phyloP scores from a whole-genome alignment of 345 rosid genomes.

The Luvunga scandens region DNA sequence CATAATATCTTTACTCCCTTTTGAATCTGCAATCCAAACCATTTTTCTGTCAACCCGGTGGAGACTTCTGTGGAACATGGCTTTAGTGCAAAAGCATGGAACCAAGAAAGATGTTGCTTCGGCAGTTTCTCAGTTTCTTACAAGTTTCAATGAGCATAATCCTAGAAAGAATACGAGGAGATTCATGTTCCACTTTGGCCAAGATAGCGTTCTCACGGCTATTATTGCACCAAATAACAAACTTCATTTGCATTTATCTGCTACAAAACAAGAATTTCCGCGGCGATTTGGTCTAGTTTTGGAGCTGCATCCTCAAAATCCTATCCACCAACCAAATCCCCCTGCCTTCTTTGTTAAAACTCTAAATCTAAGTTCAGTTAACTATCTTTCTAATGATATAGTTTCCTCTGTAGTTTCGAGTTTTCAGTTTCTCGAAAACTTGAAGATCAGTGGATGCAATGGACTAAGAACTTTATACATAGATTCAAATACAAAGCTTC shows the following conservation, averaged over 20 bases:
- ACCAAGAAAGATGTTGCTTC: conserved; percentile 31
- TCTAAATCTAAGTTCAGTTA: conserved; percentile 40
- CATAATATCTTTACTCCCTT: conserved; percentile 53
- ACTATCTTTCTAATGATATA: conserved; percentile 35
- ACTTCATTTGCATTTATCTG: conserved; percentile 41
- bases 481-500: conserved; percentile 45
- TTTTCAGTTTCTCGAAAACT: conserved; percentile 43
- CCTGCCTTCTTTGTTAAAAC: conserved; percentile 42
- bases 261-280: conserved; percentile 20
- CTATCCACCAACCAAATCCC: conserved; percentile 19
- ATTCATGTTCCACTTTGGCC: conserved; percentile 39
- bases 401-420: conserved; percentile 45
- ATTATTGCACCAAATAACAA: conserved; percentile 43
- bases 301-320: conserved; percentile 24
- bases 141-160: conserved; percentile 41
- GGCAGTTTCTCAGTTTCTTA: conserved; percentile 38
- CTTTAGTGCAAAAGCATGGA: conserved; percentile 39
- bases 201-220: conserved; percentile 32
- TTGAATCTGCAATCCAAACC: conserved; percentile 55
- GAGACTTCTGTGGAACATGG: conserved; percentile 46
- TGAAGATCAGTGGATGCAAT: conserved; percentile 42
- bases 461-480: conserved; percentile 41
- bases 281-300: conserved; percentile 34
- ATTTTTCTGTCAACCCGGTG: conserved; percentile 50
- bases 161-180: conserved; percentile 45